Conservation (phyloP, 108 stramenopile species). For the Discostella stelligeroides region DNA sequence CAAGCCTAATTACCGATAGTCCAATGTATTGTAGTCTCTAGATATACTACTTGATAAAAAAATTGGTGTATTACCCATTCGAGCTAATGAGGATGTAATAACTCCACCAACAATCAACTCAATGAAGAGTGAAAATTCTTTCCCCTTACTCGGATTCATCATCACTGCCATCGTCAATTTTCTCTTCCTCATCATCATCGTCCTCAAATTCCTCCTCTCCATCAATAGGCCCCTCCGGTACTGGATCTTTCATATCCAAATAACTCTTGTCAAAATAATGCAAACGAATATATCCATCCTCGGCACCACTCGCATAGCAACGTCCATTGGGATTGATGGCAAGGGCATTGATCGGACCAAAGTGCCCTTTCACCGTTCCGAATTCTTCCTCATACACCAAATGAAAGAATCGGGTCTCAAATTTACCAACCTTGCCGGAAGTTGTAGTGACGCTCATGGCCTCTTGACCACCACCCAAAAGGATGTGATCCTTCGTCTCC, state of each 20-base stretch:
- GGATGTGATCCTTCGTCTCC: constrained; percentile 94
- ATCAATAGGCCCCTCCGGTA: constrained; percentile 86
- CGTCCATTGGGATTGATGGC: constrained; percentile 95
- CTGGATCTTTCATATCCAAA: constrained; percentile 94
- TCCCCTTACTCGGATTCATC: constrained; percentile 41
- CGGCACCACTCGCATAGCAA: constrained; percentile 91
- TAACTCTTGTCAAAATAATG: constrained; percentile 97
- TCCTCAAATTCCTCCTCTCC: constrained; percentile 59
- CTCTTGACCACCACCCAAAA: constrained; percentile 99
- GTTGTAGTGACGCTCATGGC: constrained; percentile 99
- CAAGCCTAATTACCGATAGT: neutral
- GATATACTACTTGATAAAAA: too few relatives aligned
- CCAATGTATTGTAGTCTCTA: neutral
- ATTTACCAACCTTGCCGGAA: constrained; percentile 96
- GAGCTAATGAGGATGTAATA: too few relatives aligned
- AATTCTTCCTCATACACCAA: constrained; percentile 97
- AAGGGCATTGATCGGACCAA: constrained; percentile 99
- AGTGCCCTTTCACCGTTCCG: constrained; percentile 97
- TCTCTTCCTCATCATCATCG: constrained; percentile 48
- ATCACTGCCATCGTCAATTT: constrained; percentile 32
- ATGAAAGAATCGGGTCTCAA: constrained; percentile 97
- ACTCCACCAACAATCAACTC: too few relatives aligned
- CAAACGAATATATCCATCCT: constrained; percentile 97
- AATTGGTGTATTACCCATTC: too few relatives aligned
- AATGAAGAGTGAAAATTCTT: constrained; percentile 4